Base-by-base conservation (phyloP, 345 rosid genomes). In the Hibiscus tridactylites region DNA sequence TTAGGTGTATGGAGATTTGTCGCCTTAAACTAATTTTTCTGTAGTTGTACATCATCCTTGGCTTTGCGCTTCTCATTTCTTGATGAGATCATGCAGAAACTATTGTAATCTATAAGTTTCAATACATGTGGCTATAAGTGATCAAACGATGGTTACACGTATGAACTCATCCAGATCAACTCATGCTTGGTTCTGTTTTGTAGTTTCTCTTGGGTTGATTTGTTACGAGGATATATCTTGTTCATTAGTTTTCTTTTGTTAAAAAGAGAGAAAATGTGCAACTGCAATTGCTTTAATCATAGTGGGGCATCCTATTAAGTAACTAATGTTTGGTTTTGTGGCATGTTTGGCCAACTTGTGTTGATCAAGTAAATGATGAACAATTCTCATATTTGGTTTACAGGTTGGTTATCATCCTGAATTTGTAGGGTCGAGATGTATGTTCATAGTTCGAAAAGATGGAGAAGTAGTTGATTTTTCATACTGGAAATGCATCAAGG, bases 401-500 rank as follows among this genome's bases (percentile, higher is more conserved):
- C 81, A 92, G 99, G 88, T 95, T 28, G 94, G 91, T 52, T 80
- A 87, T 76, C 99, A 92, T 74, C 97, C 97, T 35, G 97, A 90
- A 16, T 92, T 87, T 73, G 86, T 85, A 70, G 79, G 81, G 67
- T 95, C 97, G 0, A 75, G 94, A 62, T 95, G 99, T 78, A 44
- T 95, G 87, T 90, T 95, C 78, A 82, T 95, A 74, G 93, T 88
- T 57, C 89, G 91, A 52, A 90, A 76, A 76, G 98, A 95, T 76
- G 97, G 97, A 37, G 79, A 85, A 66, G 61, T 79, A 49, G 81
- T 90, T 5, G 98, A 92, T 81, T 92, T 95, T 84, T 95, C 99
- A 6, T 95, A 92, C 83, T 90, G 98, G 98, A 92, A 92, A 83
- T 95, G 99, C 89, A 88, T 92, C 80, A 88, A 90, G 82, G 98